These are phyloP conservation scores for Morella rubra DNA, from an alignment of 306 rosid species.

Conservation along the genomic window DNA sequence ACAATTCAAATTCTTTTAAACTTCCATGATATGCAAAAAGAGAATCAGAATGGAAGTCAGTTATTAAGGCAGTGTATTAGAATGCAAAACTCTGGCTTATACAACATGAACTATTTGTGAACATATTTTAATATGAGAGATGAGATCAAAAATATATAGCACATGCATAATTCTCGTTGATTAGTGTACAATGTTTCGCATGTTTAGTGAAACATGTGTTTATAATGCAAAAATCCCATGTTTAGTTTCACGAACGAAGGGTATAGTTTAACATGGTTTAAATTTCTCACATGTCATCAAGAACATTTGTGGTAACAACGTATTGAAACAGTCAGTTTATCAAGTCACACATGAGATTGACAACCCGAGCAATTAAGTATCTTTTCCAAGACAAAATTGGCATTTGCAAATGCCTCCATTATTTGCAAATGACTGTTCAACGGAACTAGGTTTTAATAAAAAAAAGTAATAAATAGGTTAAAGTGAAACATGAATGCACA, in stretches of 20 bases:
- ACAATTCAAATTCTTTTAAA: background rate
- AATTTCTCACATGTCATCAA: background rate
- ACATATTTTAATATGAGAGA: background rate
- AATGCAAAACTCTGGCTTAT: background rate
- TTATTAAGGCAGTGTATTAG: background rate
- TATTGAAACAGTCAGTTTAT: background rate
- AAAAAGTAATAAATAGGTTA: background rate
- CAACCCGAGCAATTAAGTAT: background rate
- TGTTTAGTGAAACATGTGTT: too few relatives aligned
- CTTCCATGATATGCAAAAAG: background rate
- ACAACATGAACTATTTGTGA: background rate
- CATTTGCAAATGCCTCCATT: background rate
- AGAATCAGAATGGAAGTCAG: conserved; percentile 1
- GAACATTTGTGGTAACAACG: background rate
- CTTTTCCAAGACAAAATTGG: background rate
- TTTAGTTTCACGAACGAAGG: too few relatives aligned
- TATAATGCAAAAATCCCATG: too few relatives aligned
- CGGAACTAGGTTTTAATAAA: too few relatives aligned
- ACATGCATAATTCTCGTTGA: background rate
- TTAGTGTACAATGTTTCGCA: too few relatives aligned
- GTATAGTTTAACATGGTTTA: background rate
- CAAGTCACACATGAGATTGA: background rate
- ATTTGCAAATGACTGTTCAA: too few relatives aligned
- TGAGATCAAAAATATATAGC: background rate
- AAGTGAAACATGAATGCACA: background rate